Evolutionary conservation across 768 basidiomycete species (phyloP).

Genomic region (Suillus placidus): DNA sequence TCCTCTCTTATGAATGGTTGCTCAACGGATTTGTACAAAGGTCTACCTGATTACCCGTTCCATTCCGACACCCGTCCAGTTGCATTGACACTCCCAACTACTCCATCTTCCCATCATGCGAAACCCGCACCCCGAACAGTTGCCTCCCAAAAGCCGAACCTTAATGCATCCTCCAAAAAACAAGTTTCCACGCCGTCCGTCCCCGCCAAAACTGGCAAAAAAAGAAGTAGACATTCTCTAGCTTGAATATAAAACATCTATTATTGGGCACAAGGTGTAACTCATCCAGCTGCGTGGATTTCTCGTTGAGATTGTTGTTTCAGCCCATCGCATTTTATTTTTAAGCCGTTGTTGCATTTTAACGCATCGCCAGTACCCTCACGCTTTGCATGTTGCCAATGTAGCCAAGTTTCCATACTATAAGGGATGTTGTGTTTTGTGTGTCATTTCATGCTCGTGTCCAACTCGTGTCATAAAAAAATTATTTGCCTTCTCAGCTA

Average conservation of each 20-base stretch:
- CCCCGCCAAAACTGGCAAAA: slow-evolving; percentile 30
- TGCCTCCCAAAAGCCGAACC: slow-evolving; percentile 26
- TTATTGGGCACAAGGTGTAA: slow-evolving; percentile 16
- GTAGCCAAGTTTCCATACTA: slow-evolving; percentile 28
- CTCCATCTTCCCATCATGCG: slow-evolving; percentile 16
- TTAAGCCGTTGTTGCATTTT: slow-evolving; percentile 29
- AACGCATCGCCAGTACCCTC: slow-evolving; percentile 29
- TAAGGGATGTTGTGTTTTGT: background rate
- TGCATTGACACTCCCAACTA: slow-evolving; percentile 21
- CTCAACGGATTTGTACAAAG: slow-evolving; percentile 18
- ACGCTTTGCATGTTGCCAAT: slow-evolving; percentile 25
- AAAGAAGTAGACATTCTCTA: slow-evolving; percentile 36
- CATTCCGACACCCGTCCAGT: slow-evolving; percentile 15
- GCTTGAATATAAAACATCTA: slow-evolving; percentile 24
- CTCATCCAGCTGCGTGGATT: slow-evolving; percentile 13
- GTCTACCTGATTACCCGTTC: slow-evolving; percentile 27
- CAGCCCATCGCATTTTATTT: slow-evolving; percentile 28
- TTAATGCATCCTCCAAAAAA: slow-evolving; percentile 12
- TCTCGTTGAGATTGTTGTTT: slow-evolving; percentile 20
- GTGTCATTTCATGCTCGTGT: background rate
- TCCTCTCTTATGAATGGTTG: background rate
- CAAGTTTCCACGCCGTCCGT: slow-evolving; percentile 17
- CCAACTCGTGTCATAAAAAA: background rate
- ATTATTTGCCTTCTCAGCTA: background rate
- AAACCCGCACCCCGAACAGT: slow-evolving; percentile 17